A percentile compares a stretch with the other conserved stretches of the same genome.
These are phyloP conservation scores for Psilocybe cyanescens DNA, from an alignment of 768 basidiomycete species.

Conservation along the genomic window DNA sequence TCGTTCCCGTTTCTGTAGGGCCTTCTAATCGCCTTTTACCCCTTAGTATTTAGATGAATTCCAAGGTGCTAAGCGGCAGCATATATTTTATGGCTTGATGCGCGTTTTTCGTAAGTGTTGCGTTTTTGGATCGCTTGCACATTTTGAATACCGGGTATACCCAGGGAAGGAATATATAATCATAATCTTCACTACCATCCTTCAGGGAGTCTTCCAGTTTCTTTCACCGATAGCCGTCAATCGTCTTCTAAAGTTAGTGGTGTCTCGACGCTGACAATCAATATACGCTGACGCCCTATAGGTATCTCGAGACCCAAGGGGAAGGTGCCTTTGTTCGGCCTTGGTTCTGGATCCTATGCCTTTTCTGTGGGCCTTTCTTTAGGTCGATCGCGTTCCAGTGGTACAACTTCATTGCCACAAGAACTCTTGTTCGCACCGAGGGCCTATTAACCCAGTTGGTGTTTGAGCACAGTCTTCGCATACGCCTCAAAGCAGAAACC, in stretches of 20 bases:
- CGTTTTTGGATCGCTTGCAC: no score
- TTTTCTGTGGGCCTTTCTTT: conserved; percentile 16
- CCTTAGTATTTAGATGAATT: conserved; percentile 12
- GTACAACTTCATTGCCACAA: conserved; percentile 56
- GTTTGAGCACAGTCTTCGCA: conserved; percentile 56
- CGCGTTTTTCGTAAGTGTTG: conserved; percentile 31
- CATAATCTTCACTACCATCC: conserved; percentile 1
- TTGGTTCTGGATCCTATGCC: conserved; percentile 64
- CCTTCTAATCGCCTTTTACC: background rate
- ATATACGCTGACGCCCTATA: conserved; percentile 19
- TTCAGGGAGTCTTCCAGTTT: background rate
- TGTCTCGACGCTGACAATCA: no score
- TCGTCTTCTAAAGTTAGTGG: conserved; percentile 5
- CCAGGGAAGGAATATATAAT: conserved; percentile 27
- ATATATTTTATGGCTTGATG: conserved; percentile 31
- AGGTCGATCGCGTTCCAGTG: conserved; percentile 59
- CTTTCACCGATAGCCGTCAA: conserved; percentile 11
- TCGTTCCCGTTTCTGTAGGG: conserved; percentile 10
- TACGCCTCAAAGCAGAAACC: conserved; percentile 58
- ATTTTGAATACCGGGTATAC: background rate
- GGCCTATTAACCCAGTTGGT: conserved; percentile 44
- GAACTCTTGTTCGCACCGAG: conserved; percentile 43
- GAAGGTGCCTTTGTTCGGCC: conserved; percentile 53
- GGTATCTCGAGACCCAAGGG: conserved; percentile 60
- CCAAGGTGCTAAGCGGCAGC: conserved; percentile 9